Base-by-base conservation (phyloP, 768 basidiomycete genomes). In the Xerocomellus chrysenteron region DNA sequence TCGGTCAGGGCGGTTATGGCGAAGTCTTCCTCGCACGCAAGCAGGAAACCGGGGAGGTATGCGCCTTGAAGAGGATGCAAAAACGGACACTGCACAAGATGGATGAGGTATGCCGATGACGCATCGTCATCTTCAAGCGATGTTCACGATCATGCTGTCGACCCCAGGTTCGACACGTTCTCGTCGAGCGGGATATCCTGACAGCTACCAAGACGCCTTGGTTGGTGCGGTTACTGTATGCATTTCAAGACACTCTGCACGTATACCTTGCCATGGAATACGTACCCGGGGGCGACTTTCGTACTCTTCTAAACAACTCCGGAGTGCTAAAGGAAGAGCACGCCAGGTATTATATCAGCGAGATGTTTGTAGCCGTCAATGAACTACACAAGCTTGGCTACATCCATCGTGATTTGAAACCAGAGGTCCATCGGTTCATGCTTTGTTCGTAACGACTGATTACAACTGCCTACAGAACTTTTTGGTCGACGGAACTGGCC, bases 241-340 rank as follows among this genome's bases (percentile, higher is more conserved):
- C 97, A 3, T 99, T 99, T 75, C 97, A 99, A 73, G 96, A 99
- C 67, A 77, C 84, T 0, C 80, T 89, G 53, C 80, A 90, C 64
- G 94, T 98, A 17, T 98, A 95, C 69, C 88, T 98, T 45, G 96
- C 96, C 2, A 98, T 98, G 96, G 95, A 98, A 78, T 98, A 97
- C 69, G 95, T 98, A 17, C 94, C 95, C 1, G 97, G 97, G 21
- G 97, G 97, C 47, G 97, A 99, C 70, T 99, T 99, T 78, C 84
- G 97, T 17, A 99, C 97, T 0, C 82, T 99, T 39, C 81, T 99
- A 39, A 99, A 98, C 75, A 99, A 98, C 70, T 94, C 95, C 0
- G 97, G 97, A 32, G 94, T 98, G 2, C 80, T 99, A 56, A 96
- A 98, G 70, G 95, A 98, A 69, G 94, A 98, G 66, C 93, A 98